Evolutionary conservation across 108 stramenopile species (phyloP).

Genomic region (Heterococcus sp.): DNA sequence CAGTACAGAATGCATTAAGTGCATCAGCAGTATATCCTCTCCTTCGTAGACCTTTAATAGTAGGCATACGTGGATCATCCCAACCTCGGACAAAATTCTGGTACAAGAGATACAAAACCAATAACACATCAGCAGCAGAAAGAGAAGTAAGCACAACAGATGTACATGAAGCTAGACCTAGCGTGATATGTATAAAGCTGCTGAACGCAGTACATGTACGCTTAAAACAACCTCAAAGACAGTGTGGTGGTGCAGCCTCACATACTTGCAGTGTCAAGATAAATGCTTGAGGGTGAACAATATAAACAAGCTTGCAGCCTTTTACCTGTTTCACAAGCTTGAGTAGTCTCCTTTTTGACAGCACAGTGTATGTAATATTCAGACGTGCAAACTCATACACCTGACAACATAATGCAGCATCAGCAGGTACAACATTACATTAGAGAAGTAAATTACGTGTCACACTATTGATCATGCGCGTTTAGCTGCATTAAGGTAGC

Average conservation of each 20-base stretch:
- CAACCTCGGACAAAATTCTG: conserved; percentile 75
- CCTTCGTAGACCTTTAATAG: conserved; percentile 82
- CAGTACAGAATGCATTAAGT: conserved; percentile 89
- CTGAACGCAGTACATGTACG: too few species aligned
- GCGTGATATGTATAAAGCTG: too few species aligned
- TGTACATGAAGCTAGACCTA: too few species aligned
- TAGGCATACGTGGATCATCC: conserved; percentile 99
- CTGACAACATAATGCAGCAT: background rate
- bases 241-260: too few species aligned
- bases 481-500: too few species aligned
- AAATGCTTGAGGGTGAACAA: too few species aligned
- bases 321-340: conserved; percentile 74
- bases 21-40: conserved; percentile 90
- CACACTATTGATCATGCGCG: background rate
- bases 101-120: background rate
- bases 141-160: too few species aligned
- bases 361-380: conserved; percentile 86
- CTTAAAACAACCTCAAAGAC: too few species aligned
- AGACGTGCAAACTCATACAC: conserved; percentile 70
- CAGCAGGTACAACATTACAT: background rate
- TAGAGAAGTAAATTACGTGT: background rate
- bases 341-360: conserved; percentile 90
- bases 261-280: too few species aligned
- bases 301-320: too few species aligned
- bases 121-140: too few species aligned